Percentiles rank a stretch among this genome's conserved stretches.
phyloP scores from a whole-genome alignment of 192 early-diverging fungal genomes.

The Podila epigama region DNA sequence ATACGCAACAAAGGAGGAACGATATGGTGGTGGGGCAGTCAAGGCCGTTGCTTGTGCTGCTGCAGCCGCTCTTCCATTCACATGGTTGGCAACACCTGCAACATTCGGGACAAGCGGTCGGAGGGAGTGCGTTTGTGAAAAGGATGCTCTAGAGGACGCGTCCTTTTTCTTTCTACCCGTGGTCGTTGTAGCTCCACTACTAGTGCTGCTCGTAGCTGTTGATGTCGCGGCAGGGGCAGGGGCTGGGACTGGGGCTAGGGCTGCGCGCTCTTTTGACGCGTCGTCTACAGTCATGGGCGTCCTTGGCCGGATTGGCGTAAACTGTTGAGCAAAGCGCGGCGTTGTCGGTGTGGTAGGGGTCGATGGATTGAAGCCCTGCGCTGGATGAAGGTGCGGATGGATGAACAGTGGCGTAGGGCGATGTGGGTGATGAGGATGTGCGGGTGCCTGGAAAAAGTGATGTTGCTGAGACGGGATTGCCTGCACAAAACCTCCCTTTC shows the following conservation, averaged over 20 bases:
- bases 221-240: constrained; percentile 11
- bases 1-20: constrained; percentile 36
- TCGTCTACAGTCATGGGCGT: constrained; percentile 27
- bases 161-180: constrained; percentile 31
- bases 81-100: too few species aligned
- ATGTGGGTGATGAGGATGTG: background rate
- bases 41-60: background rate
- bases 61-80: background rate
- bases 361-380: background rate
- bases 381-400: constrained; percentile 1
- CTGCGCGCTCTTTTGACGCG: constrained; percentile 37
- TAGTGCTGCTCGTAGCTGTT: constrained; percentile 1
- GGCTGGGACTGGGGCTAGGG: too few species aligned
- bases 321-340: constrained; percentile 19
- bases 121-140: background rate
- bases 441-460: too few species aligned
- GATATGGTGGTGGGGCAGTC: constrained; percentile 35
- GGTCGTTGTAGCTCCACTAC: too few species aligned
- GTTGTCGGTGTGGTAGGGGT: constrained; percentile 5
- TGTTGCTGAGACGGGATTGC: background rate
- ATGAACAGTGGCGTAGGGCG: background rate
- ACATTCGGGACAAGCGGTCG: constrained; percentile 31
- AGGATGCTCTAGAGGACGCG: background rate
- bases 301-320: constrained; percentile 42
- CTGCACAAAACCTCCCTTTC: constrained; percentile 1